Evolutionary conservation across 176 grass and related monocot species (phyloP).

Genomic region (Triticum urartu): DNA sequence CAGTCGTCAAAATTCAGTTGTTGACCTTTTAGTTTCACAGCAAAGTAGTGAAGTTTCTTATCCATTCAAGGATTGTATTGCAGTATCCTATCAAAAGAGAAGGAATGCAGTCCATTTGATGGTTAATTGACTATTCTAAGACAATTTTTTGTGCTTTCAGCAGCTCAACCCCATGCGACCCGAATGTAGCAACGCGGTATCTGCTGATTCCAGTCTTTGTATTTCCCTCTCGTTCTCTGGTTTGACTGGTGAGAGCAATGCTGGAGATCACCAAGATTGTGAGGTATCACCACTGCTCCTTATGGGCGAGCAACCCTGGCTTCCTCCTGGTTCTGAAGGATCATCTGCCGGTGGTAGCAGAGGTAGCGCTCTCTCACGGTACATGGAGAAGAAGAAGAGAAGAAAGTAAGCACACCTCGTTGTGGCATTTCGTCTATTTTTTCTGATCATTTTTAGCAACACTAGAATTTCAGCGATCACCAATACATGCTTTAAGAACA

Average conservation of each 20-base stretch:
- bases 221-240: conserved; percentile 81
- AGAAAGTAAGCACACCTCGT: conserved; percentile 62
- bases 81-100: neutral
- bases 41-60: neutral
- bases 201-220: conserved; percentile 62
- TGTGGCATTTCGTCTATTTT: neutral
- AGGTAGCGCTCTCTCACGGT: conserved; percentile 77
- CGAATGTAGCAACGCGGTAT: conserved; percentile 46
- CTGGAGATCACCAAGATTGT: conserved; percentile 86
- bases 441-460: neutral
- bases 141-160: conserved; percentile 27
- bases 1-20: neutral
- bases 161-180: conserved; percentile 51
- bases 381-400: conserved; percentile 96
- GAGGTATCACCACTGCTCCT: conserved; percentile 61
- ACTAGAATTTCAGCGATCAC: conserved; percentile 3
- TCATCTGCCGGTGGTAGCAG: conserved; percentile 57
- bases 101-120: neutral
- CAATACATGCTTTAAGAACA: no score
- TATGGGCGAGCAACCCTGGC: conserved; percentile 72
- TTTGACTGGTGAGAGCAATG: conserved; percentile 87
- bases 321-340: conserved; percentile 49
- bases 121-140: conserved; percentile 14
- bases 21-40: conserved; percentile 13
- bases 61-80: neutral